phyloP scores from a whole-genome alignment of 805 yeast genomes.

The Kockiozyma suomiensis region DNA sequence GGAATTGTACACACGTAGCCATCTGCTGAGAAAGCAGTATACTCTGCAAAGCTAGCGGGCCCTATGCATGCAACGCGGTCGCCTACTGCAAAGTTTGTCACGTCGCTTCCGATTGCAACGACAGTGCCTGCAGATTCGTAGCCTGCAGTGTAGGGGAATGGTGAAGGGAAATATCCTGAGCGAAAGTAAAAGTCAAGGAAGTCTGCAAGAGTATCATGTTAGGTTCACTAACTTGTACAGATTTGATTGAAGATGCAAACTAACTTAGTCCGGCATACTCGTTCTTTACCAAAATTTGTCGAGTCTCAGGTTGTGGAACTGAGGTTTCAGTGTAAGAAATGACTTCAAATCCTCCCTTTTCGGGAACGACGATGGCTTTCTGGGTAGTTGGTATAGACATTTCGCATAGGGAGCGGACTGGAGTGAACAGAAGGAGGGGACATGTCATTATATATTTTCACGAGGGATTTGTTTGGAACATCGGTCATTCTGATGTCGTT shows the following conservation, averaged over 20 bases:
- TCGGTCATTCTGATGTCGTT: no score
- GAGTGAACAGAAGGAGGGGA: no score
- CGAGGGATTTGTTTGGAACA: no score
- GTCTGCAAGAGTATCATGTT: no score
- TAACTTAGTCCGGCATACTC: constrained; percentile 60
- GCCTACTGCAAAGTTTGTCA: constrained; percentile 60
- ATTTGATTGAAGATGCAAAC: not conserved
- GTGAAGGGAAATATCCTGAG: constrained; percentile 68
- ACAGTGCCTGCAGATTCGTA: constrained; percentile 64
- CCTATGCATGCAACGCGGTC: constrained; percentile 67
- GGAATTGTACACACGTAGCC: constrained; percentile 52
- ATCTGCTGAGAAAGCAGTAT: constrained; percentile 48
- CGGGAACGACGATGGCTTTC: constrained; percentile 17
- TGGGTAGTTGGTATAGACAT: constrained; percentile 14
- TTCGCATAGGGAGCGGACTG: no score
- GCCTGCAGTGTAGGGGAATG: constrained; percentile 66
- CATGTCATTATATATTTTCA: no score
- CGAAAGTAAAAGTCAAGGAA: constrained; percentile 71
- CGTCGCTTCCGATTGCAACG: constrained; percentile 63
- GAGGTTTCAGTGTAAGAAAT: constrained; percentile 49
- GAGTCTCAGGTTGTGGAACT: constrained; percentile 57
- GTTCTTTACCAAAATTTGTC: constrained; percentile 72
- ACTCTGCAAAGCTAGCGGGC: constrained; percentile 68
- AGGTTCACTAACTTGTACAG: no score
- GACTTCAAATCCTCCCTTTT: constrained; percentile 26